Evolutionary conservation across 2,329 filamentous ascomycete genomes (phyloP).

Genomic region (Trichoderma sp.): DNA sequence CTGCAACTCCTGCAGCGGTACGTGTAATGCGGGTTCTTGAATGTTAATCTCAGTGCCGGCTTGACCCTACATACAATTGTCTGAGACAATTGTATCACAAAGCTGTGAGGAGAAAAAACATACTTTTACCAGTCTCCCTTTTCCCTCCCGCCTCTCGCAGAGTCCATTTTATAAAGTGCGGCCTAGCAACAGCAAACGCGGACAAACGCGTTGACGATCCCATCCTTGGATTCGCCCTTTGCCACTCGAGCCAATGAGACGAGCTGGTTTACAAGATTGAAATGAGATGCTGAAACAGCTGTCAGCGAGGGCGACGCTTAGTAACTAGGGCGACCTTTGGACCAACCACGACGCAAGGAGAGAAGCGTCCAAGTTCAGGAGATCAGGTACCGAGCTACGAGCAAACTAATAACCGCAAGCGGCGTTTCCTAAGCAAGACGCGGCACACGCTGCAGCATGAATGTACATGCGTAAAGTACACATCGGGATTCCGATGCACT

Average conservation of each 20-base stretch:
- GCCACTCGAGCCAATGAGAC: neutral
- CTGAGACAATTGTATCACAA: slow-evolving; percentile 15
- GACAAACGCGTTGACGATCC: neutral
- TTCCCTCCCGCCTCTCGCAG: neutral
- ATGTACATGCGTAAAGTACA: neutral
- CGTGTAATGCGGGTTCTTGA: slow-evolving; percentile 10
- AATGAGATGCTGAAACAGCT: neutral
- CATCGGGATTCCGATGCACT: neutral
- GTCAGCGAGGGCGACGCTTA: neutral
- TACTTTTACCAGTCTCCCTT: neutral
- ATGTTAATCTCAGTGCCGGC: slow-evolving; percentile 6
- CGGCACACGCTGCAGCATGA: too few relatives aligned
- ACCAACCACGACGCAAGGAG: neutral
- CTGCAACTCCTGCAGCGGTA: neutral
- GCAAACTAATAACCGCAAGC: neutral
- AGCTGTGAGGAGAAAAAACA: neutral
- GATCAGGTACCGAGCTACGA: neutral
- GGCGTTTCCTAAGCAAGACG: neutral
- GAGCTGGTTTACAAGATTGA: neutral
- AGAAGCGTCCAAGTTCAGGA: neutral
- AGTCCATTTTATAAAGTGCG: neutral
- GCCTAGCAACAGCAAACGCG: neutral
- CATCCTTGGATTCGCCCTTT: neutral
- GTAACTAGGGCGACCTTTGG: neutral
- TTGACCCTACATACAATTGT: slow-evolving; percentile 1